Evolutionary conservation across 1,284 basidiomycete species (phyloP), one percentile per base, ranked within the genome.

Genomic region (Puccinia novopanici): DNA sequence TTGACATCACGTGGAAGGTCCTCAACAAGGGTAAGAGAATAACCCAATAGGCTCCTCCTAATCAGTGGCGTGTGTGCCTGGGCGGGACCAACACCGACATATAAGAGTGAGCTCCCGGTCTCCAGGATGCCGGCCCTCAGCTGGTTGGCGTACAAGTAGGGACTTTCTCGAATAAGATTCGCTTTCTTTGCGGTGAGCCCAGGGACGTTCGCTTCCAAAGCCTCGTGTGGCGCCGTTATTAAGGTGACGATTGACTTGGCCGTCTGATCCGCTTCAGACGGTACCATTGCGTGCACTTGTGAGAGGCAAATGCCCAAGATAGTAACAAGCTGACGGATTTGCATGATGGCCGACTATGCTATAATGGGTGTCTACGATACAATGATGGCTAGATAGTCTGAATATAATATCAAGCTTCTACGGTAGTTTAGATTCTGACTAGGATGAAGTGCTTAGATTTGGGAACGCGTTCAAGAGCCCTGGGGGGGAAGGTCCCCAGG

Each of bases 231-330:
- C 34, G 59, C 27, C 15, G 34, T 63, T 8, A 40, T 22, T 34
- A 63, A 63, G 37, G 3, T 37, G 59, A 63, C 59, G 34, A 63
- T 63, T 40, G 59, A 17, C 59, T 40, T 8, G 17, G n/a, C 17
- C 34, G 34, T 52, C 50, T 8, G 12, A 40, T 19, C 27, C 30
- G 59, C 34, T 22, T 19, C 13, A 45, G 45, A 15, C 8, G 6
- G 8, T 45, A 45, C 45, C 22, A 40, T 6, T 40, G 59, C 34
- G 17, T 40, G 34, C 15, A 17, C 34, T 34, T 40, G 27, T 63
- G 59, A 63, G 59, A 63, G 59, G 59, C 59, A 63, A 40, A 63
- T 40, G 59, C 59, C 19, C 59, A 63, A 40, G 34, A 63, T 19
- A 40, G 59, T 63, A 40, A 40, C n/a, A n/a, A 63, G 59, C 59